phyloP scores from a whole-genome alignment of 1,139 yeast genomes.

The Candida sp. region DNA sequence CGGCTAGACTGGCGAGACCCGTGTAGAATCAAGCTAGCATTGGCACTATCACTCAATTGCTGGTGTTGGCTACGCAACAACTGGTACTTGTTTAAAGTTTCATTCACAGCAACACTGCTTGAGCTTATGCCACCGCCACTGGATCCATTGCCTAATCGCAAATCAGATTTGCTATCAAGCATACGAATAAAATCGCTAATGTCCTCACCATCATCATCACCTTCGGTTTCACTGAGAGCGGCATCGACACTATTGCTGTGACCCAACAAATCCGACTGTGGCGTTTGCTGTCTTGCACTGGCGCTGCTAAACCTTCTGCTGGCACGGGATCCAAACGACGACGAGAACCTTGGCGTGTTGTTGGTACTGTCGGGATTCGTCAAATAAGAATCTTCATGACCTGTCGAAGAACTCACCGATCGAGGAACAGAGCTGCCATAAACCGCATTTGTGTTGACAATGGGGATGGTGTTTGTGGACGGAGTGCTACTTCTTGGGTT shows the following conservation, averaged over 20 bases:
- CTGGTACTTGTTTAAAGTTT: slow-evolving; percentile 42
- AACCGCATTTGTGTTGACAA: slow-evolving; percentile 17
- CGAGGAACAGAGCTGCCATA: slow-evolving; percentile 34
- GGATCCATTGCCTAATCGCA: slow-evolving; percentile 32
- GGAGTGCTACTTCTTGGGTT: slow-evolving; percentile 47
- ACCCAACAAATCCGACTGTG: slow-evolving; percentile 20
- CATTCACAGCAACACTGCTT: slow-evolving; percentile 4
- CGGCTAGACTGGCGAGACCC: slow-evolving; percentile 32
- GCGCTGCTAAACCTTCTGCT: slow-evolving; percentile 47
- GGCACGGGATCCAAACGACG: slow-evolving; percentile 61
- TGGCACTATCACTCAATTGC: slow-evolving; percentile 56
- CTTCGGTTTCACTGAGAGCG: slow-evolving; percentile 46
- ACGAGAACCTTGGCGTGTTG: slow-evolving; percentile 52
- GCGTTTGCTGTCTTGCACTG: slow-evolving; percentile 34
- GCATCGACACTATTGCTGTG: slow-evolving; percentile 27
- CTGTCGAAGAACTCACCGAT: slow-evolving; percentile 48
- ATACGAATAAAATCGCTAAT: slow-evolving; percentile 79
- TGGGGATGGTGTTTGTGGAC: slow-evolving; percentile 34
- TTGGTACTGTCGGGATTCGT: slow-evolving; percentile 25
- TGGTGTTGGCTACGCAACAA: slow-evolving; percentile 44
- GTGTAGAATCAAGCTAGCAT: slow-evolving; percentile 40
- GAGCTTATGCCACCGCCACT: slow-evolving; percentile 8
- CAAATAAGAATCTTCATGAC: slow-evolving; percentile 30
- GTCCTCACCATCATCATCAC: slow-evolving; percentile 74
- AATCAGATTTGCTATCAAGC: slow-evolving; percentile 71